phyloP scores from a whole-genome alignment of 257 asterid species.

The Nemophila menziesii region DNA sequence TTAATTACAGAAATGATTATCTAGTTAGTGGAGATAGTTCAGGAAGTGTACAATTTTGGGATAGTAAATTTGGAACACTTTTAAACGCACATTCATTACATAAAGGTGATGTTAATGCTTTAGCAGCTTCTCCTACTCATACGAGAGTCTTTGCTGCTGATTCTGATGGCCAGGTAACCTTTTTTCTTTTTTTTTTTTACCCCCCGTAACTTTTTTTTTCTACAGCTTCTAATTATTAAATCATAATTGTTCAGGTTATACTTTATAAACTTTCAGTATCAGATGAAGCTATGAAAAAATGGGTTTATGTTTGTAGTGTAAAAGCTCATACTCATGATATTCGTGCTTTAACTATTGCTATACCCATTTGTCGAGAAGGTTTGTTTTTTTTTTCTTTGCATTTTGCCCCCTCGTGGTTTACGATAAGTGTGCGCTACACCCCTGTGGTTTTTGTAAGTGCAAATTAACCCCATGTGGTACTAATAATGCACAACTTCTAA shows the following conservation, averaged over 20 bases:
- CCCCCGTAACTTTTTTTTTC: neutral
- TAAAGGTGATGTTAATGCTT: conserved; percentile 84
- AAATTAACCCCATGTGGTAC: no score
- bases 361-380: conserved; percentile 88
- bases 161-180: conserved; percentile 87
- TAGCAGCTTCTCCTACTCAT: conserved; percentile 80
- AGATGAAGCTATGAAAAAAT: conserved; percentile 39
- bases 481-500: no score
- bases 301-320: conserved; percentile 67
- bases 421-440: no score
- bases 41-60: conserved; percentile 92
- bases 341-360: conserved; percentile 79
- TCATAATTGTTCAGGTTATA: conserved; percentile 39
- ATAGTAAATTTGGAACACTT: conserved; percentile 76
- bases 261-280: conserved; percentile 57
- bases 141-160: conserved; percentile 86
- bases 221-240: neutral
- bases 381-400: conserved; percentile 10
- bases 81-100: conserved; percentile 74
- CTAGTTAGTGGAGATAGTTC: conserved; percentile 78
- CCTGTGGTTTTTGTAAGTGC: no score
- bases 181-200: neutral
- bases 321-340: conserved; percentile 94
- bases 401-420: conserved; percentile 3
- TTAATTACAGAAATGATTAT: conserved; percentile 37